Conservation (phyloP, 2,329 filamentous ascomycete species). For the Clonostachys rhizophaga region DNA sequence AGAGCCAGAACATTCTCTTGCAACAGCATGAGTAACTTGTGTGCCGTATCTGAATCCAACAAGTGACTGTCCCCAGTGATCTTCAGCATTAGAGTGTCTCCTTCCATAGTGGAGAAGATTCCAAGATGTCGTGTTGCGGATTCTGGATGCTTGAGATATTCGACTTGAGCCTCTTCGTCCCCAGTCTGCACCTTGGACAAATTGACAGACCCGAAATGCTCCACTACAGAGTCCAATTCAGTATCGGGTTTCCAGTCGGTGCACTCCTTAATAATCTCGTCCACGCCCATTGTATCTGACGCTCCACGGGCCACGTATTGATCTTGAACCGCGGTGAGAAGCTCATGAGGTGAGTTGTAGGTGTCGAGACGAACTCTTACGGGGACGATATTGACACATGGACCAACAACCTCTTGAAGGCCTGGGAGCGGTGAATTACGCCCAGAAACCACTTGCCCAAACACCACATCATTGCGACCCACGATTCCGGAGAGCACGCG, state of each 20-base stretch:
- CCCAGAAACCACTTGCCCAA: slow-evolving; percentile 31
- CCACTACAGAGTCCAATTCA: too few species aligned
- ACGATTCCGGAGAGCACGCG: slow-evolving; percentile 26
- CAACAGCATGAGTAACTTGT: too few species aligned
- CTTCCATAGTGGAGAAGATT: too few species aligned
- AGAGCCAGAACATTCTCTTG: too few species aligned
- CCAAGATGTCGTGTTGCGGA: too few species aligned
- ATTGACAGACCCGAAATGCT: too few species aligned
- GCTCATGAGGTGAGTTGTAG: neutral
- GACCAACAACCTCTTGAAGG: slow-evolving; percentile 27
- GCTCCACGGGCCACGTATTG: neutral
- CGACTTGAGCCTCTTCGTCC: too few species aligned
- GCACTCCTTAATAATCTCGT: slow-evolving; percentile 18
- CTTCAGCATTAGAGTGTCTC: too few species aligned
- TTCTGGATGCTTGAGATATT: too few species aligned
- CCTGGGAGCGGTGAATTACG: slow-evolving; percentile 26
- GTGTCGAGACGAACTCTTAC: slow-evolving; percentile 23
- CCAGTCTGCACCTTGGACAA: too few species aligned
- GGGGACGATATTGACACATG: slow-evolving; percentile 33
- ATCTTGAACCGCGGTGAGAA: neutral
- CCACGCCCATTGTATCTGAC: slow-evolving; percentile 18
- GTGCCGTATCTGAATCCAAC: too few species aligned
- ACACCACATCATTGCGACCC: slow-evolving; percentile 26
- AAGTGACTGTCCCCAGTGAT: too few species aligned
- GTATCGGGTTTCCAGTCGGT: slow-evolving; percentile 14